A percentile compares a stretch with the other conserved stretches of the same genome.
Evolutionary conservation across 2,329 filamentous ascomycete species (phyloP).

Genomic region (Aspergillus brunneoviolaceus): DNA sequence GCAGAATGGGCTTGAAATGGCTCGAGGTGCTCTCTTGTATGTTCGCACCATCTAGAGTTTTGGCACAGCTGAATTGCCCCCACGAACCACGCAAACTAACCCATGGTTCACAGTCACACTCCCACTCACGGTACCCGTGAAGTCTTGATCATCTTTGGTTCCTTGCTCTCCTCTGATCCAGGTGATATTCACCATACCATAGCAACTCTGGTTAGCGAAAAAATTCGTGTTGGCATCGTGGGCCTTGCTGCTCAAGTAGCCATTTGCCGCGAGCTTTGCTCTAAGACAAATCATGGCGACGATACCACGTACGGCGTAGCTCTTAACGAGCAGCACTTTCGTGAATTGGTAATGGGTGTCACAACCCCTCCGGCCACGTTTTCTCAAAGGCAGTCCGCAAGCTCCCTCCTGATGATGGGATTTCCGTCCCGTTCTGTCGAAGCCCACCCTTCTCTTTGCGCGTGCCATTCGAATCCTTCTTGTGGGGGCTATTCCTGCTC

Average conservation of each 20-base stretch:
- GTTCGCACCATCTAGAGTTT: constrained; percentile 23
- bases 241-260: constrained; percentile 88
- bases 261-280: constrained; percentile 85
- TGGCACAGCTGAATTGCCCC: not conserved
- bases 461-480: constrained; percentile 81
- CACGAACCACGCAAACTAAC: constrained; percentile 1
- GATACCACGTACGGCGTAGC: constrained; percentile 73
- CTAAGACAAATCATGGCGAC: constrained; percentile 81
- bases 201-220: constrained; percentile 71
- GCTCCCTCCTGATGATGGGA: constrained; percentile 87
- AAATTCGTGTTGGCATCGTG: constrained; percentile 83
- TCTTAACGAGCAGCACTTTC: constrained; percentile 81
- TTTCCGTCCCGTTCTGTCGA: constrained; percentile 86
- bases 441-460: constrained; percentile 72
- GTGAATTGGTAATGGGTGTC: constrained; percentile 80
- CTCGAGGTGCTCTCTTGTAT: constrained; percentile 82
- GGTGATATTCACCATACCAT: constrained; percentile 95
- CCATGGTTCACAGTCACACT: constrained; percentile 62
- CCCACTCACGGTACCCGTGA: constrained; percentile 92
- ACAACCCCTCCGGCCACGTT: constrained; percentile 87
- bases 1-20: constrained; percentile 96
- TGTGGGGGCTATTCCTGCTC: constrained; percentile 89
- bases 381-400: constrained; percentile 52
- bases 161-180: constrained; percentile 84
- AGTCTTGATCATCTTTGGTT: constrained; percentile 87